Evolutionary conservation across 2,329 filamentous ascomycete species (phyloP), one percentile per base, ranked within the genome.

Genomic region (Colletotrichum orbiculare): DNA sequence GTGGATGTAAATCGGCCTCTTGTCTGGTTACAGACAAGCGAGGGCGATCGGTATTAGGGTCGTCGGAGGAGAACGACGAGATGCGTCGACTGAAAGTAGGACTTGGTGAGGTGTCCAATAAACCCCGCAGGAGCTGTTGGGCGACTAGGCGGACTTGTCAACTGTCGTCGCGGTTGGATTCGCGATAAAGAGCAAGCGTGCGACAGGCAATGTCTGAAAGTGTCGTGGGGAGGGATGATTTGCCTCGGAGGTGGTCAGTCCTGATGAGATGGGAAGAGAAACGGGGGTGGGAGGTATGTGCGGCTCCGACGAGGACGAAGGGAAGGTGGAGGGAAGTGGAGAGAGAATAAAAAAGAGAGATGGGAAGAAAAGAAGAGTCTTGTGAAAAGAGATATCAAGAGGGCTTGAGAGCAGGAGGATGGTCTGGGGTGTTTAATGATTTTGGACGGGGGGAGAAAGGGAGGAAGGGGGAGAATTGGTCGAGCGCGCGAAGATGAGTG

Each of bases 401-500:
- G 76, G 71, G 72, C 69, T 72, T 71, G 72, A 74, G 77, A 76
- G 76, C 72, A 71, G 73, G 74, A 76, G 74, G 74, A 73, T 72
- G 71, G 67, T 69, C 73, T 74, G 73, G 76, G 76, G 76, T 25
- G 76, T 77, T 78, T 78, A 77, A 77, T 77, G 73, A 76, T 74
- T 73, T 76, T 72, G 67, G 73, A 74, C 67, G 66, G 66, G 70
- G 70, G 69, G 68, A 68, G 68, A 69, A 69, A 68, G 67, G 65
- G 67, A 73, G 67, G 66, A 67, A 66, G 64, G 45, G 63, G 43
- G 59, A 56, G 52, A 55, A 58, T 50, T 37, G 57, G 57, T 60
- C 57, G 50, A 59, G 62, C 53, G 49, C n/a, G 55, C 11, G 54
- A 41, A 37, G 33, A 37, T 43, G 17, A 39, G 50, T 33, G 50